Evolutionary conservation across 805 yeast species (phyloP), one percentile per base, ranked within the genome.

Genomic region (Candida silvatica): DNA sequence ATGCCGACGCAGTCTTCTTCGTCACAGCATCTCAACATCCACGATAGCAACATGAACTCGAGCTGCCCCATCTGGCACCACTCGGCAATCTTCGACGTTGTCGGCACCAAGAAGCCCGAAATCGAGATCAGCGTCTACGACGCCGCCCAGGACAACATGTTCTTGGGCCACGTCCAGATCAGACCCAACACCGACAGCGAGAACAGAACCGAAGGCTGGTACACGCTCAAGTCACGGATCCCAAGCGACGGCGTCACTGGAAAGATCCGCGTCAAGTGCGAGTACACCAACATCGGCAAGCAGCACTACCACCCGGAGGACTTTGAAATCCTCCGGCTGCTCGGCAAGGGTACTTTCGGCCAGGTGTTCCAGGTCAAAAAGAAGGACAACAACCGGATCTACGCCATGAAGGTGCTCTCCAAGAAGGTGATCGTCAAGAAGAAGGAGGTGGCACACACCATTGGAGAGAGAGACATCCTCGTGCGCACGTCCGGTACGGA

Each of bases 311-410:
- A 96, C 1, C 98, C 98, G 4, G 80, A 80, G 34, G 97, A 92
- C 60, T 92, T 92, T 59, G 95, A 88, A 56, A 86, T 90, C 14
- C 71, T 92, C 48, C 71, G 96, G 51, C 66, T 90, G 35, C 66
- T 90, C 41, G 98, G 98, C 41, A 87, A 86, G 55, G 98, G 98
- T 36, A 92, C 97, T 1, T 90, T 90, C 66, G 98, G 98, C 22
- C 95, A 86, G 63, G 98, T 90, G 25, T 92, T 81, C 61, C 98
- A 92, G 64, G 98, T 92, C 29, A 77, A 81, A 43, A 92, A 90
- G 69, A 71, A 71, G 46, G 97, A 92, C 55, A 86, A 94, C 6
- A 74, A 75, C 39, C 74, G 97, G 49, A 81, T 92, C 39, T 92
- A 92, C 56, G 98, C 98, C 27, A 92, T 92, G 98, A 92, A 92